Percentiles rank a stretch among this genome's conserved stretches.
Conservation (phyloP, 495 filamentous ascomycete species). For the Aspergillus biplanus region DNA sequence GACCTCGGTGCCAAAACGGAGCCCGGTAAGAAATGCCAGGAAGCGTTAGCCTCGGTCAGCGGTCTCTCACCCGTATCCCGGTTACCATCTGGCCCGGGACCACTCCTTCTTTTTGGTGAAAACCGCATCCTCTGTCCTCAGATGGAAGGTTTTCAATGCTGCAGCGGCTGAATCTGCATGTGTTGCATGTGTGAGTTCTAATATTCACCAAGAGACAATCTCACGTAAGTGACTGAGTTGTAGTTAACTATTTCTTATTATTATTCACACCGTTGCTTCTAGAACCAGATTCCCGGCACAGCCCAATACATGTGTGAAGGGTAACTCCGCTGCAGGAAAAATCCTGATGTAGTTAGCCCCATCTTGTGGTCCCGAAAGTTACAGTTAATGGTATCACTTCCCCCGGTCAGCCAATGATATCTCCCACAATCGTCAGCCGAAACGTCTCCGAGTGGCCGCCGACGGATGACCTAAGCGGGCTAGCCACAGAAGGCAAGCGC, state of each 20-base stretch:
- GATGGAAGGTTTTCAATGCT: too few relatives aligned
- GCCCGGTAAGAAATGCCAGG: not conserved
- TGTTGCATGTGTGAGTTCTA: too few relatives aligned
- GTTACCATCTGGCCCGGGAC: not conserved
- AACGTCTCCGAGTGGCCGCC: constrained; percentile 2
- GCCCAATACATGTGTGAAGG: too few relatives aligned
- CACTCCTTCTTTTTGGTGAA: not conserved
- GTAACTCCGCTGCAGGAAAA: too few relatives aligned
- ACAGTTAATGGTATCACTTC: not conserved
- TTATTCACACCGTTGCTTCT: constrained; percentile 1
- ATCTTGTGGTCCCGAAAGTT: not conserved
- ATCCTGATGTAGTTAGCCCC: not conserved
- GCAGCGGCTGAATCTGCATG: too few relatives aligned
- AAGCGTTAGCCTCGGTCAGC: constrained; percentile 20
- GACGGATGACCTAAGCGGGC: constrained; percentile 5
- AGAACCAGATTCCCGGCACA: not conserved
- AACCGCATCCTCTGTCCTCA: not conserved
- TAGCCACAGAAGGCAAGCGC: constrained; percentile 5
- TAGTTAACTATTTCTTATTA: not conserved
- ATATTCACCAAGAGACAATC: too few relatives aligned
- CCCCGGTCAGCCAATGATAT: constrained; percentile 7
- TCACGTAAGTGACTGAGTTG: too few relatives aligned
- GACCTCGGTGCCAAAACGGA: not conserved
- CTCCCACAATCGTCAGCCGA: constrained; percentile 17
- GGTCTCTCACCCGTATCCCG: constrained; percentile 3